Evolutionary conservation across 345 rosid genomes (phyloP).

Genomic region (Camelina hispida): DNA sequence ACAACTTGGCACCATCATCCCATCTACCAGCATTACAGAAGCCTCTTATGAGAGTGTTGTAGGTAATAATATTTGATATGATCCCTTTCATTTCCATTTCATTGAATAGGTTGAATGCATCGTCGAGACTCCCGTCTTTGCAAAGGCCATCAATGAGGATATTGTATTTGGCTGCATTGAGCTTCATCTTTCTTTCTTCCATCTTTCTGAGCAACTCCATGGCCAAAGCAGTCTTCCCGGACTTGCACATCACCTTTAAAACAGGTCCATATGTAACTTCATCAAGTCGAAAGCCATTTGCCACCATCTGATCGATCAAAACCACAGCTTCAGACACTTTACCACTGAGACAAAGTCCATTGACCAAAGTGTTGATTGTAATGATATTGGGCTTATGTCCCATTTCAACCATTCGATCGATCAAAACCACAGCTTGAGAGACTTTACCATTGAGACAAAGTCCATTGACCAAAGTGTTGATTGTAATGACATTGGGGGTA

Average conservation of each 20-base stretch:
- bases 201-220: neutral
- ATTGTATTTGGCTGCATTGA: slow-evolving; percentile 23
- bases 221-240: neutral
- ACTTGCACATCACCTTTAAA: neutral
- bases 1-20: slow-evolving; percentile 28
- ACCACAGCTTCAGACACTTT: no score
- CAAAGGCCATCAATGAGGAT: slow-evolving; percentile 31
- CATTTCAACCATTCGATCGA: slow-evolving; percentile 24
- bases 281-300: neutral
- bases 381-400: no score
- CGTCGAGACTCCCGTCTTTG: neutral
- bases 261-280: neutral
- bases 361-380: no score
- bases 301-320: no score
- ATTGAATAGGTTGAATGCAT: slow-evolving; percentile 16
- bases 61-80: neutral
- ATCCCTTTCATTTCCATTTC: slow-evolving; percentile 12
- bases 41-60: neutral
- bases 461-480: slow-evolving; percentile 9
- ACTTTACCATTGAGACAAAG: slow-evolving; percentile 19
- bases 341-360: no score
- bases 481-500: neutral
- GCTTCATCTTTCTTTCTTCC: slow-evolving; percentile 21
- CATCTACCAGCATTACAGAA: slow-evolving; percentile 30
- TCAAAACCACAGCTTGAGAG: neutral